These are phyloP conservation scores for Blechomonas ayalai DNA, from an alignment of 208 protist genomes.

Conservation along the genomic window DNA sequence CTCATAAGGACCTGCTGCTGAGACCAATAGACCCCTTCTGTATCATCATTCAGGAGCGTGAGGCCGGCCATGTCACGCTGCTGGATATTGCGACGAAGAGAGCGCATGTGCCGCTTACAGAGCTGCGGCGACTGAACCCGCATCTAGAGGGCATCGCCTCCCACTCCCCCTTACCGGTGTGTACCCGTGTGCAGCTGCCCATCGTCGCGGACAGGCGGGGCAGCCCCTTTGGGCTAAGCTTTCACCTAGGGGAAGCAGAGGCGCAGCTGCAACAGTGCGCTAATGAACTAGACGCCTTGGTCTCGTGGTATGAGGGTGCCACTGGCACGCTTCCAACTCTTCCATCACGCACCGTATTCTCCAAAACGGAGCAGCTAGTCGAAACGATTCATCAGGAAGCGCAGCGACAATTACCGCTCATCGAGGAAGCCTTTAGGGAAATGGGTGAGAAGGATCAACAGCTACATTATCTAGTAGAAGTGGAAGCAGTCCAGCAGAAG, in stretches of 20 bases:
- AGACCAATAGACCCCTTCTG: too few relatives aligned
- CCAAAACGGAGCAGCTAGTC: constrained; percentile 47
- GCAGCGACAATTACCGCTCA: constrained; percentile 33
- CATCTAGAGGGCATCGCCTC: constrained; percentile 14
- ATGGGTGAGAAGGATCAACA: constrained; percentile 18
- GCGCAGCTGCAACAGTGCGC: constrained; percentile 29
- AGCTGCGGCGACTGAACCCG: constrained; percentile 50
- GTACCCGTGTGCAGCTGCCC: constrained; percentile 44
- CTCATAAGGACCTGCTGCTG: too few relatives aligned
- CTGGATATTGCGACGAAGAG: constrained; percentile 19
- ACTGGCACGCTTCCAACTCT: constrained; percentile 5
- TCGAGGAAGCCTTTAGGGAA: constrained; percentile 17
- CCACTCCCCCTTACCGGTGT: constrained; percentile 18
- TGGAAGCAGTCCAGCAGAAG: constrained; percentile 22
- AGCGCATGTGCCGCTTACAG: constrained; percentile 17
- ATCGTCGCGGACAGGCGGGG: constrained; percentile 6
- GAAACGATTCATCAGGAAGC: constrained; percentile 32
- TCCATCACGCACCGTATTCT: constrained; percentile 32
- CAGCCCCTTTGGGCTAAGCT: constrained; percentile 22
- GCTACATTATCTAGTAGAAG: constrained; percentile 55
- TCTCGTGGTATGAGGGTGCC: constrained; percentile 9
- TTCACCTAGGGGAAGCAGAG: constrained; percentile 39
- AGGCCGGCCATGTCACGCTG: constrained; percentile 11
- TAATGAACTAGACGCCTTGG: constrained; percentile 16
- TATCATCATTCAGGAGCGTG: not conserved